Conservation (phyloP, 176 grass and related monocot species). For the Oryza australiensis region DNA sequence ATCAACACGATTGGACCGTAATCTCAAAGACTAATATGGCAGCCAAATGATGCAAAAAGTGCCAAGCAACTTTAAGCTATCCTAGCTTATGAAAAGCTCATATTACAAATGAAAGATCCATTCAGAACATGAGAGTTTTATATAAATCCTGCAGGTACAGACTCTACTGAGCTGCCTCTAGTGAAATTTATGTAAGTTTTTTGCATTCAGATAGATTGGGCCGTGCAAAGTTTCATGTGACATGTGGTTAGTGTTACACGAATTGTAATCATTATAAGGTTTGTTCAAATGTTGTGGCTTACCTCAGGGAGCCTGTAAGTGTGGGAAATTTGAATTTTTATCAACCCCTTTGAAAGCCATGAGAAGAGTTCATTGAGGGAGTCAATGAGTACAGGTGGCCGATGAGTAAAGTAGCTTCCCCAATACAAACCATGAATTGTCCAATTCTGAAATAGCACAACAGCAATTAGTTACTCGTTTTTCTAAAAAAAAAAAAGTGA, state of each 20-base stretch:
- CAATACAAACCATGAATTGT: conserved; percentile 94
- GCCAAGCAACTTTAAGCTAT: neutral
- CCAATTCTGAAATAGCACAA: conserved; percentile 81
- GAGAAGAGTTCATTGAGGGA: conserved; percentile 79
- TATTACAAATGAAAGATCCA: neutral
- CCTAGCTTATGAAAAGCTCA: neutral
- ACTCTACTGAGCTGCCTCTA: too few relatives aligned
- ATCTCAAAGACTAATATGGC: neutral
- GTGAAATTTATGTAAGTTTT: too few relatives aligned
- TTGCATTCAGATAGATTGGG: neutral
- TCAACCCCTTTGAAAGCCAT: conserved; percentile 84
- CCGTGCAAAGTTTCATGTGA: neutral
- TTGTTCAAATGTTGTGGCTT: conserved; percentile 4
- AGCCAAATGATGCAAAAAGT: neutral
- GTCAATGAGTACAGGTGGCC: conserved; percentile 56
- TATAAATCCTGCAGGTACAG: too few relatives aligned
- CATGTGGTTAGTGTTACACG: neutral
- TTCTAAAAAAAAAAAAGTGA: neutral
- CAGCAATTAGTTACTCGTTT: conserved; percentile 3
- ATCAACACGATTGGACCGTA: neutral
- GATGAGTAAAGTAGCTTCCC: conserved; percentile 76
- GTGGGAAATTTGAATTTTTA: conserved; percentile 76
- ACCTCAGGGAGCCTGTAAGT: conserved; percentile 72
- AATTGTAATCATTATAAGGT: conserved; percentile 12
- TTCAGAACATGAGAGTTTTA: neutral